phyloP scores from a whole-genome alignment of 2,329 filamentous ascomycete species.

The Sarocladium strictum region DNA sequence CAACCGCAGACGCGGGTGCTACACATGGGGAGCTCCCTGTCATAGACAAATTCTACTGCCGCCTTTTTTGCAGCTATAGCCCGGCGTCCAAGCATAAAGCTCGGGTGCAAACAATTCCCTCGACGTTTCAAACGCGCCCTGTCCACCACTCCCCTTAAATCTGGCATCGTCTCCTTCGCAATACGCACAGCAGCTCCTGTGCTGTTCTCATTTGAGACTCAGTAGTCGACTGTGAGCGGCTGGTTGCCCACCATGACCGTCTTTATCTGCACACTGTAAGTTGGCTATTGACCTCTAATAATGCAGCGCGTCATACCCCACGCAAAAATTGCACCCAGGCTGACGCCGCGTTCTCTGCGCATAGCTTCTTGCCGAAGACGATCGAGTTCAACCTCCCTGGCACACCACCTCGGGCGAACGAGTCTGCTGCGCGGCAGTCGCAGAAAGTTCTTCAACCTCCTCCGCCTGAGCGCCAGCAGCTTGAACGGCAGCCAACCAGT shows the following conservation, averaged over 20 bases:
- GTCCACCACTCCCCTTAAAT: background rate
- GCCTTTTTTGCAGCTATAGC: background rate
- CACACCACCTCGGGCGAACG: constrained; percentile 26
- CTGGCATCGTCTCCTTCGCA: background rate
- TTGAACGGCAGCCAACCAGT: constrained; percentile 37
- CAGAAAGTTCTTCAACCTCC: constrained; percentile 19
- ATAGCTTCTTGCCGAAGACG: constrained; percentile 85
- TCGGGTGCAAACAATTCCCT: background rate
- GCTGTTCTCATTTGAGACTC: background rate
- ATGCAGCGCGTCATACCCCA: background rate
- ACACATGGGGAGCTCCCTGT: constrained; percentile 18
- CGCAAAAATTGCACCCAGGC: background rate
- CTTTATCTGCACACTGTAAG: constrained; percentile 35
- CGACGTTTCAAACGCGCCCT: background rate
- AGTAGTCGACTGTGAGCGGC: background rate
- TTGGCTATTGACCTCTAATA: background rate
- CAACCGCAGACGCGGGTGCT: constrained; percentile 7
- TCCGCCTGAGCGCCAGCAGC: constrained; percentile 10
- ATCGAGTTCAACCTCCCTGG: constrained; percentile 73
- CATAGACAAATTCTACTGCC: background rate
- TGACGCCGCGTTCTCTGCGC: background rate
- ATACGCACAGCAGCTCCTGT: background rate
- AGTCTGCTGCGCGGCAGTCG: constrained; percentile 18
- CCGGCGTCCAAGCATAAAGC: background rate
- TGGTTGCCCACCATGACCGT: constrained; percentile 30